Evolutionary conservation across 2,329 filamentous ascomycete genomes (phyloP).

Genomic region (Apiospora pterosperma): DNA sequence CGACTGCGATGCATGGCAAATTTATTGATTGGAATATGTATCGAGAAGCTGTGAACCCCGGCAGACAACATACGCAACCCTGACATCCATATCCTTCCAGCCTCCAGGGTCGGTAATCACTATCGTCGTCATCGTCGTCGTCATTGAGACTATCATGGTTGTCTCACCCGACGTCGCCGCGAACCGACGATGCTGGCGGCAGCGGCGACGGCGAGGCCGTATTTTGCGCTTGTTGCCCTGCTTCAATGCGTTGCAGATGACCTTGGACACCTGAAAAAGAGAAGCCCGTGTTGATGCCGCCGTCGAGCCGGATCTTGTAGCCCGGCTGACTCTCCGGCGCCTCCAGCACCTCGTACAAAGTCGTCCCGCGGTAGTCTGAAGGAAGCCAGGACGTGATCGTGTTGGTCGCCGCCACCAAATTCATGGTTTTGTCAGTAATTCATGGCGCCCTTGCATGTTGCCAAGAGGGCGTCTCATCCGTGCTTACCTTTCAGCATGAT

Average conservation of each 20-base stretch:
- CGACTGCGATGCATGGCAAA: too few relatives aligned
- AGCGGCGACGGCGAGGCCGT: neutral
- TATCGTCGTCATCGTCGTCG: neutral
- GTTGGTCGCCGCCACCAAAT: constrained; percentile 10
- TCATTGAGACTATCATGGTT: neutral
- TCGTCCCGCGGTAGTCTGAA: constrained; percentile 16
- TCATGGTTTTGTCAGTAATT: neutral
- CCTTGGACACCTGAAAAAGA: constrained; percentile 13
- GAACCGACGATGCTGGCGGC: neutral
- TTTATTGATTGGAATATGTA: too few relatives aligned
- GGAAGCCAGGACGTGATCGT: constrained; percentile 15
- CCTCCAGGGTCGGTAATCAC: neutral
- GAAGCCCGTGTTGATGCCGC: constrained; percentile 14
- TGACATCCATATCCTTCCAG: neutral
- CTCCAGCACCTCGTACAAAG: constrained; percentile 17
- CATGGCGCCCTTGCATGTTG: neutral
- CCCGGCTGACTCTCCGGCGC: constrained; percentile 9
- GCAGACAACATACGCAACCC: too few relatives aligned
- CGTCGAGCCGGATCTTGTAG: constrained; percentile 12
- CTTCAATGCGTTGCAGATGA: constrained; percentile 8
- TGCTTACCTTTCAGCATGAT: constrained; percentile 14
- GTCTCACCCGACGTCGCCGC: neutral
- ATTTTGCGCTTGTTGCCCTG: neutral
- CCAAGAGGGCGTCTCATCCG: neutral
- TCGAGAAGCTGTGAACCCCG: too few relatives aligned